These are phyloP conservation scores for Fusarium bactridioides DNA, from an alignment of 2,329 filamentous ascomycete species.

Conservation along the genomic window DNA sequence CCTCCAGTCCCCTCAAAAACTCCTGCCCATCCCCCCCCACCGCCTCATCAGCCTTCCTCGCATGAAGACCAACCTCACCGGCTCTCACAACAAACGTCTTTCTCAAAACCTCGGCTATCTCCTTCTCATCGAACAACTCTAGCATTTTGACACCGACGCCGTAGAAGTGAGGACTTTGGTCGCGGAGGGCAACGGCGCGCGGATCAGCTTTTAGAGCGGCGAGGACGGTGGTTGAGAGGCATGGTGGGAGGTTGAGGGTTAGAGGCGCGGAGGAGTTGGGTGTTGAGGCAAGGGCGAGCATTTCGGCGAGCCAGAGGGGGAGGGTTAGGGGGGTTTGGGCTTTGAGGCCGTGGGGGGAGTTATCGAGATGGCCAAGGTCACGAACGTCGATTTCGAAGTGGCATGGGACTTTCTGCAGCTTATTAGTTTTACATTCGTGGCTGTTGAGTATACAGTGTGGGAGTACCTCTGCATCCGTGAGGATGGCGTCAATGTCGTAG, in stretches of 20 bases:
- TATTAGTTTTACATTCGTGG: not conserved
- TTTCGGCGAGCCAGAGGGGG: conserved; percentile 93
- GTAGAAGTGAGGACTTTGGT: conserved; percentile 88
- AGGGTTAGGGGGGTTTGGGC: conserved; percentile 81
- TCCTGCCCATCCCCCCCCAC: conserved; percentile 71
- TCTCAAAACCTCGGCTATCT: conserved; percentile 77
- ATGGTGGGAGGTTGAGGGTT: conserved; percentile 81
- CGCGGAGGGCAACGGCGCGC: conserved; percentile 81
- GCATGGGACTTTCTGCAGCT: conserved; percentile 86
- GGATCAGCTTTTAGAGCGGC: conserved; percentile 93
- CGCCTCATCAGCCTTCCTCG: conserved; percentile 78
- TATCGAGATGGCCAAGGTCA: conserved; percentile 87
- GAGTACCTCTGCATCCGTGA: conserved; percentile 79
- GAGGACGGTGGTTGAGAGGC: conserved; percentile 80
- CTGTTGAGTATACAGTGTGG: not conserved
- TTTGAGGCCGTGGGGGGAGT: conserved; percentile 80
- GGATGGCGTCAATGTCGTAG: conserved; percentile 84
- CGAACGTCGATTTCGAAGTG: conserved; percentile 92
- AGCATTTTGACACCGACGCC: conserved; percentile 84
- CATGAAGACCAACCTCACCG: conserved; percentile 85
- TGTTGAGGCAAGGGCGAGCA: conserved; percentile 77
- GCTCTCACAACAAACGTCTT: conserved; percentile 84
- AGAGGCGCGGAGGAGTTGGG: conserved; percentile 67
- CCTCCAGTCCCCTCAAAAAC: conserved; percentile 85
- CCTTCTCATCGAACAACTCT: conserved; percentile 84